Evolutionary conservation across 345 rosid genomes (phyloP).

Genomic region (Erysimum cheiranthoides): DNA sequence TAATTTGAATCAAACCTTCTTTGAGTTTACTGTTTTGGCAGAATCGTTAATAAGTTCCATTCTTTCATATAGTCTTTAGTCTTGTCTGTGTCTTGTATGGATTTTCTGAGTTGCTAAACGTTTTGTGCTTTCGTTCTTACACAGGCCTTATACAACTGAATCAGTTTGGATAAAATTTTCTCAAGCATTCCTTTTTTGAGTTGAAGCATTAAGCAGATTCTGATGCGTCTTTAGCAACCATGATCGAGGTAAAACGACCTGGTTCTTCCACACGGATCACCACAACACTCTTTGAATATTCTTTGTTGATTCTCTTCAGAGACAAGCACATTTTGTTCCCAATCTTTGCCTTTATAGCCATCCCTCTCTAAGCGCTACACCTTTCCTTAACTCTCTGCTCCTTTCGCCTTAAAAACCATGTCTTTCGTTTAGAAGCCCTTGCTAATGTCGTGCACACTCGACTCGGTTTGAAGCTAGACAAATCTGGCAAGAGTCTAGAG

Average conservation of each 20-base stretch:
- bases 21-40: no score
- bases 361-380: slow-evolving; percentile 65
- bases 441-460: slow-evolving; percentile 50
- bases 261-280: slow-evolving; percentile 38
- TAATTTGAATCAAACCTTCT: no score
- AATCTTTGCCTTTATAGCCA: slow-evolving; percentile 53
- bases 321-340: slow-evolving; percentile 55
- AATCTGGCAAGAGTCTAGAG: no score
- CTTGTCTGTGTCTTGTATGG: slow-evolving; percentile 9
- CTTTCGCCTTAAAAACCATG: slow-evolving; percentile 56
- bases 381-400: slow-evolving; percentile 61
- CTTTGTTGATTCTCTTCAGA: slow-evolving; percentile 52
- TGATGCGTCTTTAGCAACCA: slow-evolving; percentile 25
- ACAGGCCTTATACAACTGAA: slow-evolving; percentile 27
- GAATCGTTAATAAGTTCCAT: no score
- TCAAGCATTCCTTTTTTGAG: no score
- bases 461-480: slow-evolving; percentile 65
- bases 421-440: slow-evolving; percentile 63
- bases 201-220: slow-evolving; percentile 19
- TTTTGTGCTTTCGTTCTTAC: slow-evolving; percentile 20
- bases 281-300: slow-evolving; percentile 47
- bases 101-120: slow-evolving; percentile 22
- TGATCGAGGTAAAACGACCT: slow-evolving; percentile 44
- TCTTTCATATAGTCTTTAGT: no score
- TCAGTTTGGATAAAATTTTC: no score